Evolutionary conservation across 2,329 filamentous ascomycete species (phyloP).

Genomic region (Neonectria hederae): DNA sequence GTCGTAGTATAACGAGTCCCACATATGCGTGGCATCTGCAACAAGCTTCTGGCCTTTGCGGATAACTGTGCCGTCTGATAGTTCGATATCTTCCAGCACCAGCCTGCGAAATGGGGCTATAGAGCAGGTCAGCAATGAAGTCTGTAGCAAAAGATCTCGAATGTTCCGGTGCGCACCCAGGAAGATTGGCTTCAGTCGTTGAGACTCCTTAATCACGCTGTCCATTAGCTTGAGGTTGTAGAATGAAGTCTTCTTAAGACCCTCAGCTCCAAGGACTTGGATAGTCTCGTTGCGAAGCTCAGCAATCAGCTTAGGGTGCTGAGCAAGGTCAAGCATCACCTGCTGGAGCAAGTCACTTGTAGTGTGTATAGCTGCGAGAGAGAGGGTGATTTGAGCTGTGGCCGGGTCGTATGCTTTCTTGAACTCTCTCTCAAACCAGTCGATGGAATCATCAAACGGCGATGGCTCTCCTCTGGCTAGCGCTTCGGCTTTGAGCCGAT

Average conservation of each 20-base stretch:
- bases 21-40: background rate
- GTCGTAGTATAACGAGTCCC: background rate
- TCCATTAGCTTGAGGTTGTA: slow-evolving; percentile 58
- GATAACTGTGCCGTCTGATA: background rate
- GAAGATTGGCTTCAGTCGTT: slow-evolving; percentile 56
- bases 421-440: too few relatives aligned
- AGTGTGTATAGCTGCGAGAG: too few relatives aligned
- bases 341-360: too few relatives aligned
- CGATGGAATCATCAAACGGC: too few relatives aligned
- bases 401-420: too few relatives aligned
- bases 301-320: slow-evolving; percentile 42
- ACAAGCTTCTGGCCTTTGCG: background rate
- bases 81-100: background rate
- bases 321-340: background rate
- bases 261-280: slow-evolving; percentile 41
- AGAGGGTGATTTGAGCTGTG: too few relatives aligned
- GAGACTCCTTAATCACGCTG: slow-evolving; percentile 61
- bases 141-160: too few relatives aligned
- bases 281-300: slow-evolving; percentile 54
- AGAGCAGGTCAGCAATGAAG: too few relatives aligned
- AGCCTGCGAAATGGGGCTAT: background rate
- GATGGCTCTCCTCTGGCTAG: too few relatives aligned
- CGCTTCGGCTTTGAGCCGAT: too few relatives aligned
- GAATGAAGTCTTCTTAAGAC: slow-evolving; percentile 53
- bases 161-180: slow-evolving; percentile 47